These are phyloP conservation scores for Sporothrix mexicana DNA, from an alignment of 2,329 filamentous ascomycete species.

Conservation along the genomic window DNA sequence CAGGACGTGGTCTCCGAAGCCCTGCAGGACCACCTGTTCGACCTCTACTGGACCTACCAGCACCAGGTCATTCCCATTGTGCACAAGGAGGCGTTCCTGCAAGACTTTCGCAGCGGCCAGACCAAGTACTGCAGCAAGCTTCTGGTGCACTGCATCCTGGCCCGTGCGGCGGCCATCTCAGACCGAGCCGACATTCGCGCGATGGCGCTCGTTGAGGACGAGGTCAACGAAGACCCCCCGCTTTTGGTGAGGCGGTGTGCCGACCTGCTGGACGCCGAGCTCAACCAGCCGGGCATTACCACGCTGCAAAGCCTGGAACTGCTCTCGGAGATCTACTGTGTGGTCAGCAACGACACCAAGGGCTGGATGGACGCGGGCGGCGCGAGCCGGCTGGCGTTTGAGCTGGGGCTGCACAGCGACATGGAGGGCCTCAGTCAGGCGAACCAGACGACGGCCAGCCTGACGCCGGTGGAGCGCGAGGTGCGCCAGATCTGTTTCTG, in stretches of 20 bases:
- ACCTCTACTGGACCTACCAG: slow-evolving; percentile 31
- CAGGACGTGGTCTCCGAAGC: slow-evolving; percentile 11
- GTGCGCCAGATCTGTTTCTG: slow-evolving; percentile 32
- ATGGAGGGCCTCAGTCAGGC: background rate
- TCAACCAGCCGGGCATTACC: slow-evolving; percentile 26
- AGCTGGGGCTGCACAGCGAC: slow-evolving; percentile 30
- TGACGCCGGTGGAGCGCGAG: slow-evolving; percentile 10
- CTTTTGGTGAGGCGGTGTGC: slow-evolving; percentile 20
- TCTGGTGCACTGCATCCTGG: slow-evolving; percentile 31
- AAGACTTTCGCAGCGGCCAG: slow-evolving; percentile 29
- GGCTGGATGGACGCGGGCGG: slow-evolving; percentile 4
- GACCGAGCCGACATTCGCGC: slow-evolving; percentile 28
- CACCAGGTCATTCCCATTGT: slow-evolving; percentile 32
- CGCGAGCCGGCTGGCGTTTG: slow-evolving; percentile 27
- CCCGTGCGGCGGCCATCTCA: slow-evolving; percentile 23
- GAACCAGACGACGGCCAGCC: background rate
- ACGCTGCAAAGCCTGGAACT: slow-evolving; percentile 32
- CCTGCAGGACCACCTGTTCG: slow-evolving; percentile 27
- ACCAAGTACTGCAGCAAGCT: slow-evolving; percentile 33
- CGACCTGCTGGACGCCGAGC: slow-evolving; percentile 21
- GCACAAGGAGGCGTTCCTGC: slow-evolving; percentile 33
- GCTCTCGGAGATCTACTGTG: slow-evolving; percentile 26
- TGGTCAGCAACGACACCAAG: slow-evolving; percentile 31
- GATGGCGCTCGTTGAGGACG: slow-evolving; percentile 29
- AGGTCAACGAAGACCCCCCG: slow-evolving; percentile 28